Percentiles rank a stretch among this genome's conserved stretches.
Evolutionary conservation across 139 green algal species (phyloP).

Genomic region (Closterium sp.): DNA sequence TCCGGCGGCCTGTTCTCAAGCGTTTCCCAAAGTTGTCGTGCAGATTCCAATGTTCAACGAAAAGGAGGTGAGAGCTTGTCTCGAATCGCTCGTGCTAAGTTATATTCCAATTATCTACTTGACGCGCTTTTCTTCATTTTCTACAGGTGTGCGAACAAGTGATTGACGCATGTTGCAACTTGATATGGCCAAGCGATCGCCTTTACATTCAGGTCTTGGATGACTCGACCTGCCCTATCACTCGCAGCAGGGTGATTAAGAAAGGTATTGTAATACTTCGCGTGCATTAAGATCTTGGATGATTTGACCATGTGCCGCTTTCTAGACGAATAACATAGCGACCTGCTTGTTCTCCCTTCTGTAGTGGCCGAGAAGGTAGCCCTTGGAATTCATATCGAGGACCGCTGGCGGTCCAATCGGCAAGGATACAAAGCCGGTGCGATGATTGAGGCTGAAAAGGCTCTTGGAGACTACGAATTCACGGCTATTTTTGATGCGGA

Average conservation of each 20-base stretch:
- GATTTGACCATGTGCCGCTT: background rate
- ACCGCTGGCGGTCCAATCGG: slow-evolving; percentile 69
- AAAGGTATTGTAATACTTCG: background rate
- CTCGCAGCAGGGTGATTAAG: slow-evolving; percentile 53
- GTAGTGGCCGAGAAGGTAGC: slow-evolving; percentile 51
- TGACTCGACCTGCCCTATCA: slow-evolving; percentile 73
- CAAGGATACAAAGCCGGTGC: slow-evolving; percentile 84
- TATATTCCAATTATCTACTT: background rate
- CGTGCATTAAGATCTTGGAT: too few relatives aligned
- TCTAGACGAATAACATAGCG: background rate
- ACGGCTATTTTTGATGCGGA: slow-evolving; percentile 85
- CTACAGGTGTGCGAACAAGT: slow-evolving; percentile 71
- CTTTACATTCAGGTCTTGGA: slow-evolving; percentile 79
- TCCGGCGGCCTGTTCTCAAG: background rate
- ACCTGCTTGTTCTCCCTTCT: background rate
- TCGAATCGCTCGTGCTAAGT: background rate
- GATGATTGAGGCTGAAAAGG: slow-evolving; percentile 56
- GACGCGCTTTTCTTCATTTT: background rate
- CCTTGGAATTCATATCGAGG: slow-evolving; percentile 64
- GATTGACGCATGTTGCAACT: slow-evolving; percentile 73
- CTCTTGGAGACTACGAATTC: slow-evolving; percentile 56
- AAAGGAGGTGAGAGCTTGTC: background rate
- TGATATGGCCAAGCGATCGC: slow-evolving; percentile 66
- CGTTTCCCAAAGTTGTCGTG: slow-evolving; percentile 78
- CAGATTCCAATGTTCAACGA: slow-evolving; percentile 98